Evolutionary conservation across 352 stramenopile species (phyloP), one percentile per base, ranked within the genome.

Genomic region (Phytopythium aichiense): DNA sequence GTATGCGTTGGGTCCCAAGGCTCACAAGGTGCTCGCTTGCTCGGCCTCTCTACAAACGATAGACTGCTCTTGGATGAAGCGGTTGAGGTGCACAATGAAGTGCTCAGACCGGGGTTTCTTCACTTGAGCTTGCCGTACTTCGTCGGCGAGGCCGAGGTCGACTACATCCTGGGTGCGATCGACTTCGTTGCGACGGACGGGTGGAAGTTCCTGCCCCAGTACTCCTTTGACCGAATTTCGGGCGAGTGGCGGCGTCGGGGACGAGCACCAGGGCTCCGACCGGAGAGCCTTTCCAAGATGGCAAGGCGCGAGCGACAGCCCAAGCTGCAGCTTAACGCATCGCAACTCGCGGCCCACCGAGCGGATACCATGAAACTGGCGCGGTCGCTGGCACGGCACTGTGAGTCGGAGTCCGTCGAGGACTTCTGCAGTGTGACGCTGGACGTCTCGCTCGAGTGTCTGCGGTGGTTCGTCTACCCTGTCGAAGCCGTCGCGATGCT

Each of bases 21-120:
- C n/a, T 96, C 95, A 0, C 99, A 98, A 63, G 94, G 84, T 4
- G 88, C 96, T 56, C 72, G 77, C 1, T 64, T 99, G 37, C 81
- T 99, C 2, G 96, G 97, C 7, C 66, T 99, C 58, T 84, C 72
- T 38, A 81, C 83, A 30, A 58, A 77, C 0, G 57, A 82, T 38
- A 92, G 88, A 31, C 56, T 85, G 37, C 68, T 66, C 37, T 69
- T 98, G 12, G 89, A 98, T 65, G 65, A 73, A 18, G 92, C 92
- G 7, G 72, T 99, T 1, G 64, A 98, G 7, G 77, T 94, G 51
- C 88, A 93, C 45, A 83, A 92, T 18, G 96, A 98, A 67, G 77
- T 98, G 37, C 72, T 99, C 4, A 80, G 96, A 20, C 97, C 97
- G 0, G 97, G 97, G 7, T 98, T 98, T 49, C 94, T 91, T 16